Percentiles rank a stretch among this genome's conserved stretches.
These are phyloP conservation scores for Podospora sp. DNA, from an alignment of 495 filamentous ascomycete genomes.

Conservation along the genomic window DNA sequence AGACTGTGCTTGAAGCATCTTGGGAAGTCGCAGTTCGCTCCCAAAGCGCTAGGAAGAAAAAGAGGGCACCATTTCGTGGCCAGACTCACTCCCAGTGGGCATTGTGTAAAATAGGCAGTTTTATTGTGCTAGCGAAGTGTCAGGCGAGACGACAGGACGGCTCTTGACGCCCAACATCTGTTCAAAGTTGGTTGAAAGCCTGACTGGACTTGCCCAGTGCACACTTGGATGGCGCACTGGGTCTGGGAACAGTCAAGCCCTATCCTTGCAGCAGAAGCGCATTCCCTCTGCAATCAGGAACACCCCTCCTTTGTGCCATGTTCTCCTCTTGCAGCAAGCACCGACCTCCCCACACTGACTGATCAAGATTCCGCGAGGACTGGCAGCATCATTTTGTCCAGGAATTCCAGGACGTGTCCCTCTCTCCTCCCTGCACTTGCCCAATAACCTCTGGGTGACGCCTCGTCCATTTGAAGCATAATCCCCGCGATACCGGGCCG, in stretches of 20 bases:
- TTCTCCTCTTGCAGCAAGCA: conserved; percentile 13
- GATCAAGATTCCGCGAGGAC: conserved; percentile 20
- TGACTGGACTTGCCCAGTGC: conserved; percentile 16
- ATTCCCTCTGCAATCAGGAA: conserved; percentile 26
- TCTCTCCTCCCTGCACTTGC: neutral
- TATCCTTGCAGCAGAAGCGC: conserved; percentile 16
- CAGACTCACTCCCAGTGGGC: neutral
- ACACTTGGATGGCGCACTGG: conserved; percentile 9
- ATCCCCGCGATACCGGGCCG: neutral
- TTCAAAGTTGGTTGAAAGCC: neutral
- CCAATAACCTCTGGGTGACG: neutral
- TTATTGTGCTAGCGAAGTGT: neutral
- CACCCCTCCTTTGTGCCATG: conserved; percentile 32
- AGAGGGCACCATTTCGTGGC: neutral
- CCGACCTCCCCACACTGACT: conserved; percentile 34
- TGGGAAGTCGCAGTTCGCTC: neutral
- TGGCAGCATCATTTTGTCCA: conserved; percentile 21
- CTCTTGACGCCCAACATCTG: conserved; percentile 15
- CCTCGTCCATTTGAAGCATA: neutral
- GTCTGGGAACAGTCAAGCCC: conserved; percentile 1
- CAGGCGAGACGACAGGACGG: neutral
- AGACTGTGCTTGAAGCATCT: neutral
- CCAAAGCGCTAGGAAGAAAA: neutral
- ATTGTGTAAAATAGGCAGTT: neutral
- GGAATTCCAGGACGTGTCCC: conserved; percentile 3